These are phyloP conservation scores for Eucalyptus regnans DNA, from an alignment of 345 rosid species.

Conservation along the genomic window DNA sequence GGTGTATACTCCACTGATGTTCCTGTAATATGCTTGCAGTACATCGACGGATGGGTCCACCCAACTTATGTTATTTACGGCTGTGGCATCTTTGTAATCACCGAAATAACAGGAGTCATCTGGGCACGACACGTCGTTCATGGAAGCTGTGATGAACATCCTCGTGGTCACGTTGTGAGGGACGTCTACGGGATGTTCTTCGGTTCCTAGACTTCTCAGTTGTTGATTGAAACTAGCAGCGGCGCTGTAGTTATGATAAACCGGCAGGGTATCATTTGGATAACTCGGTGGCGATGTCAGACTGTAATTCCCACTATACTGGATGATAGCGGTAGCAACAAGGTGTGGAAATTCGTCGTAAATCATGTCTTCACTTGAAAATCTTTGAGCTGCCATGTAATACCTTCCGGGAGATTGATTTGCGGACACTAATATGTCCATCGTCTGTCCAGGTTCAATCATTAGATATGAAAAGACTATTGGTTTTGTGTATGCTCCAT, in stretches of 20 bases:
- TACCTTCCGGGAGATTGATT: background rate
- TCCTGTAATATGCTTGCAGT: background rate
- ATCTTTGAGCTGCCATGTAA: background rate
- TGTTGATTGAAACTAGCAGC: background rate
- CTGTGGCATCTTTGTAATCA: background rate
- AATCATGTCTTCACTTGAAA: background rate
- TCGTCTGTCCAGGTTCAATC: slow-evolving; percentile 18
- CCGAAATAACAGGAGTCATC: background rate
- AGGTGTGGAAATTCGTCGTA: background rate
- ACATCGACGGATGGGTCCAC: background rate
- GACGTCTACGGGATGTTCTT: background rate
- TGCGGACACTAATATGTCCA: slow-evolving; percentile 1
- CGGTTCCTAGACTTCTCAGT: background rate
- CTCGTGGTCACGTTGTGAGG: background rate
- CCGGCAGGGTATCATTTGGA: background rate
- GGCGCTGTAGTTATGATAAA: background rate
- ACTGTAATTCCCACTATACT: background rate
- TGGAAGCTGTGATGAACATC: background rate
- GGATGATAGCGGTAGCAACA: background rate
- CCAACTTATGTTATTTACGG: slow-evolving; percentile 1
- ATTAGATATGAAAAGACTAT: background rate
- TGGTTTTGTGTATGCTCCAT: slow-evolving; percentile 18
- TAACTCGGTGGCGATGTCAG: background rate
- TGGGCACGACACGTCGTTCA: background rate
- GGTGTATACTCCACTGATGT: background rate